A percentile compares a stretch with the other conserved stretches of the same genome.
Evolutionary conservation across 345 rosid species (phyloP).

Genomic region (Sisymbrium irio): DNA sequence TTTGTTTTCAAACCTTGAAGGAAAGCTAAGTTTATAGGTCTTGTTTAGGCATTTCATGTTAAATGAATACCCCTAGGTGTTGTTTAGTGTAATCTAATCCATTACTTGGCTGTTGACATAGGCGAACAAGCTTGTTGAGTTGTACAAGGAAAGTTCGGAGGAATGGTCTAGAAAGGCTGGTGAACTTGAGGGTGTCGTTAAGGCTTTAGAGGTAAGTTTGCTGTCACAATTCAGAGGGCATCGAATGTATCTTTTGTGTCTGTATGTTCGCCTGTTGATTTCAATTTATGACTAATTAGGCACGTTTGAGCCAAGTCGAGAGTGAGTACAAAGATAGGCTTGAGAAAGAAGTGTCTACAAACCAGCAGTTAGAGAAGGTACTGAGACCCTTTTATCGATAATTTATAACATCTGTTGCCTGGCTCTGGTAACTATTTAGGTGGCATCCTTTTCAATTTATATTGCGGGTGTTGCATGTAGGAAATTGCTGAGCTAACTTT

Average conservation of each 20-base stretch:
- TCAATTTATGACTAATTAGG: constrained; percentile 41
- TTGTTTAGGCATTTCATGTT: constrained; percentile 9
- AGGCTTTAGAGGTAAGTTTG: constrained; percentile 77
- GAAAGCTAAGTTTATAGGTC: background rate
- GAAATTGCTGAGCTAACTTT: background rate
- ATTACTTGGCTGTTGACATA: constrained; percentile 25
- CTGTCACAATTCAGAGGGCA: background rate
- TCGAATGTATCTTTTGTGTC: background rate
- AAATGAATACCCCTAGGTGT: background rate
- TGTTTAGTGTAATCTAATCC: constrained; percentile 14
- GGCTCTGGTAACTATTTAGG: constrained; percentile 7
- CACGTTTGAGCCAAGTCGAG: constrained; percentile 69
- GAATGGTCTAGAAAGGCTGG: constrained; percentile 94
- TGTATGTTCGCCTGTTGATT: constrained; percentile 18
- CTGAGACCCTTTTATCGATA: background rate
- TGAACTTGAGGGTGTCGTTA: constrained; percentile 96
- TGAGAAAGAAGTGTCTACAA: constrained; percentile 68
- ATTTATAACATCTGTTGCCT: background rate
- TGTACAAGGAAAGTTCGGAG: constrained; percentile 88
- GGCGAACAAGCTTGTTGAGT: constrained; percentile 86
- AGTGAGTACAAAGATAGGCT: constrained; percentile 67
- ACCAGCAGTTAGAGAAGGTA: constrained; percentile 75
- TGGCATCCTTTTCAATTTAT: constrained; percentile 11
- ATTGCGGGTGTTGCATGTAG: background rate
- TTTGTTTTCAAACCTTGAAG: background rate